Conservation (phyloP, 192 early-diverging fungal species). For the Allomyces macrogynus region DNA sequence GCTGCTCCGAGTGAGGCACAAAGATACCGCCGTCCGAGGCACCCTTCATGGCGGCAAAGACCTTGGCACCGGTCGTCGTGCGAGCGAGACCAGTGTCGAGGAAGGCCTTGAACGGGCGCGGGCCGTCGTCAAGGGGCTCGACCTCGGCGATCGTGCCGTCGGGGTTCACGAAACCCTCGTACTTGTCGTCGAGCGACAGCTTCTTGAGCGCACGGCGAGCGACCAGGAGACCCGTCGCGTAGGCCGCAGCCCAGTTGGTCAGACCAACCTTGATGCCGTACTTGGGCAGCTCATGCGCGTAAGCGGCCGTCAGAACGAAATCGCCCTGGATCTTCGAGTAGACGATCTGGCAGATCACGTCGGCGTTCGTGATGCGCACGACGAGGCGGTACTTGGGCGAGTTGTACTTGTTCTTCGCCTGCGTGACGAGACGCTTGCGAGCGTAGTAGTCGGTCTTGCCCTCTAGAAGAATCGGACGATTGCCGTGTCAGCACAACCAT, state of each 20-base stretch:
- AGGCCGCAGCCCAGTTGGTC: slow-evolving; percentile 99
- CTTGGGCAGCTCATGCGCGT: slow-evolving; percentile 87
- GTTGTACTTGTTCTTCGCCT: slow-evolving; percentile 99
- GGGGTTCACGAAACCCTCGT: slow-evolving; percentile 79
- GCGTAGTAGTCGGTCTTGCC: slow-evolving; percentile 99
- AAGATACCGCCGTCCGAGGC: slow-evolving; percentile 95
- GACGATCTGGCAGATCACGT: slow-evolving; percentile 89
- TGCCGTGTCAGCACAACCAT: no score
- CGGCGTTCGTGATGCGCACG: slow-evolving; percentile 97
- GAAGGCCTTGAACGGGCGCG: slow-evolving; percentile 94
- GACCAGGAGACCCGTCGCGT: slow-evolving; percentile 89
- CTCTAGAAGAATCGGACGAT: slow-evolving; percentile 33
- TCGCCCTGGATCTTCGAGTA: slow-evolving; percentile 98
- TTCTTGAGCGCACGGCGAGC: slow-evolving; percentile 89
- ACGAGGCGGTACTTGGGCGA: slow-evolving; percentile 98
- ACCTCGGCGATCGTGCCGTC: slow-evolving; percentile 76
- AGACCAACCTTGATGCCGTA: slow-evolving; percentile 95
- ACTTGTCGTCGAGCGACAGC: slow-evolving; percentile 87
- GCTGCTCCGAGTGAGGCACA: slow-evolving; percentile 86
- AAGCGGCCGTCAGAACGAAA: slow-evolving; percentile 81
- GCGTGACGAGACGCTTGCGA: slow-evolving; percentile 88
- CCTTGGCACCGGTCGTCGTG: slow-evolving; percentile 92
- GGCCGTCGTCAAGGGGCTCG: slow-evolving; percentile 75
- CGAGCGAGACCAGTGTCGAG: slow-evolving; percentile 90
- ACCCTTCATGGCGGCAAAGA: slow-evolving; percentile 97